Percentiles rank a stretch among this genome's conserved stretches.
Evolutionary conservation across 768 basidiomycete genomes (phyloP).

Genomic region (Kondoa malvinella): DNA sequence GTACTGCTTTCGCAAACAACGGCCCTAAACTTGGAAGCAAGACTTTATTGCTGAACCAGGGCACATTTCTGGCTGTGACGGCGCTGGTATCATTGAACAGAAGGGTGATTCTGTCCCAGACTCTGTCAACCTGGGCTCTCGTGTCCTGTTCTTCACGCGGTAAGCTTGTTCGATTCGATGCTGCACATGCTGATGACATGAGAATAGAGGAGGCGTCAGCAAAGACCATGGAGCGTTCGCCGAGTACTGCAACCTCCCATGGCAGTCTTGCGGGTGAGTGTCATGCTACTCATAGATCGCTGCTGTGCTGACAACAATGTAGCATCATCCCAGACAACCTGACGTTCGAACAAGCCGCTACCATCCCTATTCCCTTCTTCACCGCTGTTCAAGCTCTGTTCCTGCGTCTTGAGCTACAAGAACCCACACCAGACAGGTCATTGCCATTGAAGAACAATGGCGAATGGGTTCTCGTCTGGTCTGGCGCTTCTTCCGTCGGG

Average conservation of each 20-base stretch:
- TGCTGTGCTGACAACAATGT: neutral
- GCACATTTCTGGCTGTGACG: slow-evolving; percentile 11
- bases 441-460: slow-evolving; percentile 7
- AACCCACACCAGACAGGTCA: slow-evolving; percentile 1
- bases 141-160: slow-evolving; percentile 4
- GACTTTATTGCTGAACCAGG: slow-evolving; percentile 7
- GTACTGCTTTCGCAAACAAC: neutral
- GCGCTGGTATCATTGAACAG: slow-evolving; percentile 4
- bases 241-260: slow-evolving; percentile 7
- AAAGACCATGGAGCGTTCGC: slow-evolving; percentile 10
- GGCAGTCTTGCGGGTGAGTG: slow-evolving; percentile 1
- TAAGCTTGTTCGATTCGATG: neutral
- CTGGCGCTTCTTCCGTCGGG: slow-evolving; percentile 16
- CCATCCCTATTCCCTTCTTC: slow-evolving; percentile 10
- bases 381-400: slow-evolving; percentile 14
- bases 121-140: neutral
- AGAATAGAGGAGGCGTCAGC: slow-evolving; percentile 7
- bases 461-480: slow-evolving; percentile 17
- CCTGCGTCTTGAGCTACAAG: neutral
- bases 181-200: neutral
- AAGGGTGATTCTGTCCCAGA: slow-evolving; percentile 5
- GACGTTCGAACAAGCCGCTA: slow-evolving; percentile 11
- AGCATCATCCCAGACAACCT: neutral
- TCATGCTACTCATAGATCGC: neutral
- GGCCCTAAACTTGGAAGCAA: neutral